A percentile compares a stretch with the other conserved stretches of the same genome.
These are phyloP conservation scores for Cadophora luteo-olivacea DNA, from an alignment of 2,329 filamentous ascomycete genomes.

Conservation along the genomic window DNA sequence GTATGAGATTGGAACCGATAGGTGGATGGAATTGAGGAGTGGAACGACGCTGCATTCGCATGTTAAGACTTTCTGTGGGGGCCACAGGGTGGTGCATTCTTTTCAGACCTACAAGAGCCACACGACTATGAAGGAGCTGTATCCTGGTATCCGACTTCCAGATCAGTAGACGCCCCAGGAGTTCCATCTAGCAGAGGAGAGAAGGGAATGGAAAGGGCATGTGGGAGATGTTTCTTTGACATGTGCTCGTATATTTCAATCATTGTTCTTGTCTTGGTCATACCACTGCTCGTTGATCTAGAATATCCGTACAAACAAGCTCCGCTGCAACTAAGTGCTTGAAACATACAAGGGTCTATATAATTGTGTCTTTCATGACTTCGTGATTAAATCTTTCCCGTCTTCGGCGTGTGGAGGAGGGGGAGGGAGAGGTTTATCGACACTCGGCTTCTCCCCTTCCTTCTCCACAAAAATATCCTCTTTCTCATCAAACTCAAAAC, in stretches of 20 bases:
- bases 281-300: not conserved
- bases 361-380: slow-evolving; percentile 17
- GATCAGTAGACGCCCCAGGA: not conserved
- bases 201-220: too few species aligned
- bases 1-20: not conserved
- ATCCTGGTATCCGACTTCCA: not conserved
- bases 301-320: not conserved
- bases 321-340: not conserved
- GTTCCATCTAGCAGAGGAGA: not conserved
- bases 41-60: not conserved
- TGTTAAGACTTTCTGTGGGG: not conserved
- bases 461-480: slow-evolving; percentile 18
- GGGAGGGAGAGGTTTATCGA: slow-evolving; percentile 25
- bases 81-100: not conserved
- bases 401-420: slow-evolving; percentile 23
- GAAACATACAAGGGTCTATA: not conserved
- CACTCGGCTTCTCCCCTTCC: slow-evolving; percentile 25
- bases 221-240: not conserved
- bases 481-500: slow-evolving; percentile 26
- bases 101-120: not conserved
- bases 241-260: not conserved
- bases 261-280: not conserved
- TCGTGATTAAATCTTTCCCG: slow-evolving; percentile 24
- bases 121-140: not conserved
- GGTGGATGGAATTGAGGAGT: not conserved